Evolutionary conservation across 306 rosid species (phyloP), one percentile per base, ranked within the genome.

Genomic region (Cicer chorassanicum): DNA sequence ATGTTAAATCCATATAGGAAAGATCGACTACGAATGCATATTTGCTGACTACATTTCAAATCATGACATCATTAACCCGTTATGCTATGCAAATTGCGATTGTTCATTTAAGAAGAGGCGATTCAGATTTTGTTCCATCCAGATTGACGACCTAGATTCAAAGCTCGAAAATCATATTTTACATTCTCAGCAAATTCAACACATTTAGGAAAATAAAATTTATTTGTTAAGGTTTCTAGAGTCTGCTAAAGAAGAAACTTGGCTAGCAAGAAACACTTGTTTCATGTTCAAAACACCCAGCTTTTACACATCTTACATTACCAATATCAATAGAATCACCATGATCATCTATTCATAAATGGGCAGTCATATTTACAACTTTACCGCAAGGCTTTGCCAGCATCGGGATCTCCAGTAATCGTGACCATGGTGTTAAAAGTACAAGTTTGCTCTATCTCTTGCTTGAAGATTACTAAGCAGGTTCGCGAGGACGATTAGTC

Each of bases 401-500:
- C 72, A 61, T 67, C 72, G 7, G 36, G 77, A 62, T 21, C 40
- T 11, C 8, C 14, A 15, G 73, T 55, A 72, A 21, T 56, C 43
- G 21, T 12, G 59, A 43, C 29, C 80, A 62, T 68, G 77, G 40
- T 53, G 76, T 54, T 46, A 38, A 51, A 29, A 78, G 41, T 51
- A 59, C 66, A 76, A 67, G 64, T 55, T 81, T 77, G 72, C 51
- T 29, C 16, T 10, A 71, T 66, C 24, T 13, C 73, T 62, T 74
- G 21, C 19, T 71, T 9, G 70, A 55, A 65, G 75, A 76, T 29
- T 3, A 29, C 81, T 84, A 87, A 80, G 93, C 75, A 76, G 86
- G 89, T 72, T 86, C 86, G 41, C 66, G 82, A 43, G 89, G 77
- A 55, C 90, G 89, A 72, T 78, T 76, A 29, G 85, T 86, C 97